Evolutionary conservation across 2,329 filamentous ascomycete species (phyloP), one percentile per base, ranked within the genome.

Genomic region (Ophiocordyceps robertsii): DNA sequence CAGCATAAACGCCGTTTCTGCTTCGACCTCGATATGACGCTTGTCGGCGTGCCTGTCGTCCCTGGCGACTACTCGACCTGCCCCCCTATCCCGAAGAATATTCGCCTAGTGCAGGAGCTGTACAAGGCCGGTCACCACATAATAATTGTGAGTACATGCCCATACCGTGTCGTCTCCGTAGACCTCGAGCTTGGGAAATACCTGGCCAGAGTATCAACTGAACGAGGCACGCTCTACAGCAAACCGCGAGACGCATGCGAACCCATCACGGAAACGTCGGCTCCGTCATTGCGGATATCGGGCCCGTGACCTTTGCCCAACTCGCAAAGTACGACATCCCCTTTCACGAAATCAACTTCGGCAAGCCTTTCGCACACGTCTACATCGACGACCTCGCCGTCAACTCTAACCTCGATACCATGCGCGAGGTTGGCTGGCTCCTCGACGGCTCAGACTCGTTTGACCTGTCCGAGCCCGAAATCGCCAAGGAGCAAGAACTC

Each of bases 11-110:
- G 55, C 11, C 50, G 54, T n/a, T 57, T 58, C 47, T 58, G 54
- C 42, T 58, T 57, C 44, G 54, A 59, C 44, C 47, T 58, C 13
- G 56, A 59, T 44, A 50, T 51, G 43, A 59, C 56, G 2, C 47
- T 59, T 2, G 54, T 58, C 29, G 56, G 56, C 40, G 52, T 51
- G 10, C 55, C 55, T 13, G 44, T 36, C 9, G 45, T 57, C 12
- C 17, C 51, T 4, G 54, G 55, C 16, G 52, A 57, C 44, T 56
- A 57, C 46, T 50, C 51, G 4, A 57, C 55, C 11, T 57, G 54
- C 40, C 55, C 54, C 21, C 55, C 55, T 10, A 56, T 57, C 27
- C 46, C 49, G 36, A 51, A 48, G 46, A 57, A 57, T 42, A 56
- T 57, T 39, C 45, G 47, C 29, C 45, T 56, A 4, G 50, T 56